Conservation (phyloP, 371 early-diverging fungal species). For the Haplosporangium sp. region DNA sequence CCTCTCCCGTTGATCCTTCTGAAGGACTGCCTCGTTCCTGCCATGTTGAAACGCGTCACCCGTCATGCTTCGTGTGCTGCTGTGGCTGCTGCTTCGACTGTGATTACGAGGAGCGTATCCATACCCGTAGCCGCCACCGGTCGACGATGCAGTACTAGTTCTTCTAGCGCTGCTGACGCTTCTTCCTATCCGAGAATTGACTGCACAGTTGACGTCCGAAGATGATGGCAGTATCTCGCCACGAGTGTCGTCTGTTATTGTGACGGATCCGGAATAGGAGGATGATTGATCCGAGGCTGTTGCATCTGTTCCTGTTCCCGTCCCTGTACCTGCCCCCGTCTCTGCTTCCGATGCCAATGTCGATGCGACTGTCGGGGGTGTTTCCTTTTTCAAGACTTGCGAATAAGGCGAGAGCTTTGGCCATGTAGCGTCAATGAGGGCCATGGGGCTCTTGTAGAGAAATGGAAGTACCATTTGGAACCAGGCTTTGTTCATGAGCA, state of each 20-base stretch:
- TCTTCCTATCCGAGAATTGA: conserved; percentile 12
- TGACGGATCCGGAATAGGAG: too few relatives aligned
- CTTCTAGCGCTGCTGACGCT: conserved; percentile 17
- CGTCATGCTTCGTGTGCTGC: conserved; percentile 42
- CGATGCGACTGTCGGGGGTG: conserved; percentile 10
- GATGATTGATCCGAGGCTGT: neutral
- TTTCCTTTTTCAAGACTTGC: conserved; percentile 35
- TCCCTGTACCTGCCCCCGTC: neutral
- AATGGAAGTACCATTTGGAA: conserved; percentile 50
- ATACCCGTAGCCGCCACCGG: conserved; percentile 18
- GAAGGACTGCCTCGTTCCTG: conserved; percentile 31
- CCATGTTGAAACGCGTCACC: conserved; percentile 40
- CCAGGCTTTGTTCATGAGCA: conserved; percentile 45
- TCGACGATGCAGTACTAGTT: conserved; percentile 34
- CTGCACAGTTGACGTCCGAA: neutral
- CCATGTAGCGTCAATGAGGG: conserved; percentile 49
- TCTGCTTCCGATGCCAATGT: neutral
- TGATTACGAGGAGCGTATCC: conserved; percentile 38
- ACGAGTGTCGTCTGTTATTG: neutral
- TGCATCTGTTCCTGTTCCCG: neutral
- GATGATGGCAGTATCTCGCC: neutral
- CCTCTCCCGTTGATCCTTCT: conserved; percentile 38
- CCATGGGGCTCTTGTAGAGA: conserved; percentile 49
- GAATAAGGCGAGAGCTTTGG: conserved; percentile 44
- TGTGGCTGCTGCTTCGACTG: conserved; percentile 52